phyloP scores from a whole-genome alignment of 805 yeast species.

The Sugiyamaella chiloensis region DNA sequence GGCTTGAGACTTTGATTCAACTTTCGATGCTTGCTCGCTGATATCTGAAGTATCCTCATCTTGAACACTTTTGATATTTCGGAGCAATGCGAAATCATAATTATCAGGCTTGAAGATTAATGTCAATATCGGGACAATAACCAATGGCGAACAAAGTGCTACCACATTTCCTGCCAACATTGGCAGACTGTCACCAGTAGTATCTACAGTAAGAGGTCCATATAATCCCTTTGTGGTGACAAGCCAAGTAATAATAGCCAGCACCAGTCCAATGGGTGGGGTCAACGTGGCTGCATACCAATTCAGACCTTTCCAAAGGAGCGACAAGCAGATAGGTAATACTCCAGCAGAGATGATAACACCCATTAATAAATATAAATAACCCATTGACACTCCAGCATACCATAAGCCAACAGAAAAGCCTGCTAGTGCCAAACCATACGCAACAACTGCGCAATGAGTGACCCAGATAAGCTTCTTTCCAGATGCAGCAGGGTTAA shows the following conservation, averaged over 20 bases:
- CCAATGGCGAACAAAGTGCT: conserved; percentile 68
- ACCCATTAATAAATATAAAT: conserved; percentile 84
- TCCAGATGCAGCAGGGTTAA: conserved; percentile 76
- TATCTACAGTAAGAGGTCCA: conserved; percentile 55
- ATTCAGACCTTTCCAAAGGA: conserved; percentile 65
- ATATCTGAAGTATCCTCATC: conserved; percentile 61
- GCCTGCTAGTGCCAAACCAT: conserved; percentile 67
- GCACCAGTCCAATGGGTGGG: conserved; percentile 72
- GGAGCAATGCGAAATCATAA: conserved; percentile 68
- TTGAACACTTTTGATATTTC: conserved; percentile 53
- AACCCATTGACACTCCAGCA: conserved; percentile 84
- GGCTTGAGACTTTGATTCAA: conserved; percentile 32
- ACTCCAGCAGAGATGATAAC: conserved; percentile 85
- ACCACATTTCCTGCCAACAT: conserved; percentile 89
- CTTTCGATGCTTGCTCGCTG: conserved; percentile 23
- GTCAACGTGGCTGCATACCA: conserved; percentile 65
- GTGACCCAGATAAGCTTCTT: conserved; percentile 66
- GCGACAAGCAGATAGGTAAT: conserved; percentile 66
- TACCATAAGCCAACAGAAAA: conserved; percentile 79
- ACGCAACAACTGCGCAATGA: conserved; percentile 61
- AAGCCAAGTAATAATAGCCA: conserved; percentile 70
- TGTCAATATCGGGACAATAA: conserved; percentile 66
- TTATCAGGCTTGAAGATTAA: conserved; percentile 62
- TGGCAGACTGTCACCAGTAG: conserved; percentile 83
- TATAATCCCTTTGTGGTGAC: conserved; percentile 37